Base-by-base conservation (phyloP, 2,329 filamentous ascomycete genomes). In the Ampelomyces quisqualis region DNA sequence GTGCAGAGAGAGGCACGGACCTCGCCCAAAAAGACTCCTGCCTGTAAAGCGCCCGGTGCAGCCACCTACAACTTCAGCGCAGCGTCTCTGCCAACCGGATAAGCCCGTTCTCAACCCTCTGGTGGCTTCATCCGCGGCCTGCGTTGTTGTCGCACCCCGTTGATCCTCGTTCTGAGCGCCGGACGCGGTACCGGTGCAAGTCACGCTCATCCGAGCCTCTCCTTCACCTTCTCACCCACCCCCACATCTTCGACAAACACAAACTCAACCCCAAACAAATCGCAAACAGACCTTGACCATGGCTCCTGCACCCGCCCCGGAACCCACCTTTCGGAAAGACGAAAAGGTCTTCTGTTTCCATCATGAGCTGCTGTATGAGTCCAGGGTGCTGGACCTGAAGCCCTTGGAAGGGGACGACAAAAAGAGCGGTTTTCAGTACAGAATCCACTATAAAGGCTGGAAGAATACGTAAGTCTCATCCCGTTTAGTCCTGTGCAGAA, bases 381-480 rank as follows among this genome's bases (percentile, higher is more conserved):
- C 93, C 54, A 97, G 97, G 73, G 85, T 98, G 37, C 81, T 95
- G 51, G 90, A 96, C 52, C 77, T 88, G 21, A 82, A 78, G 57
- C 73, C 75, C 68, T 76, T 78, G 60, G 80, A 84, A 46, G 67
- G 73, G 5, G 75, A 75, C 30, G 84, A 85, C 62, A 84, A 86
- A 70, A 84, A 82, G 67, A 85, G 84, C 47, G 82, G 85, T 22
- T 90, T 82, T 64, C 82, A 89, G 67, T 98, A 95, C 74, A 87
- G 88, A 64, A 87, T 98, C 40, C 93, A 98, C 72, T 98, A 98
- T 76, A 97, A 97, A 72, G 93, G 93, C 62, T 98, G 93, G 93
- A 98, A 98, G 77, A 90, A 91, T 69, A 96, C 90, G 78, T 87
- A 74, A 73, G 83, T 83, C 24, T 44, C 20, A 18, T 43, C 26